Base-by-base conservation (phyloP, 108 stramenopile species). In the Craspedostauros australis region DNA sequence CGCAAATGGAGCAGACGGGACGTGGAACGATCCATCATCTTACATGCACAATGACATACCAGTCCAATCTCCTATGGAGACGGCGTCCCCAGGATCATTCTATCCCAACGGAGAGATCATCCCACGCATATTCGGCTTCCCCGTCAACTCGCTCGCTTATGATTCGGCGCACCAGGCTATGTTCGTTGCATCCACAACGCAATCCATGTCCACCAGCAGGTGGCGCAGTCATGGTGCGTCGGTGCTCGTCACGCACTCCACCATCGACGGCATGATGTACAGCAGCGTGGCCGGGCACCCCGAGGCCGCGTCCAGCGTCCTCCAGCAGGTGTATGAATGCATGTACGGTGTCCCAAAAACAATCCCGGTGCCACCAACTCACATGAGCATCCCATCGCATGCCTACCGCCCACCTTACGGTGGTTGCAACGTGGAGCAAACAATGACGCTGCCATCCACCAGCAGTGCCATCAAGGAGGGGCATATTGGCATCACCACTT, bases 281-380 rank as follows among this genome's bases (percentile, higher is more conserved):
- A 71, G 73, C 3, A 72, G 78, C 1, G 81, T 81, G 37, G 80
- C 75, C n/a, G 87, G 77, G 8, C 87, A 88, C 62, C 82, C 87
- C 8, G 78, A 88, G 34, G 87, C 74, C 5, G 53, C 77, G 5
- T 5, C 44, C 0, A 40, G 36, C 7, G 70, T 60, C 9, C 50
- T 84, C n/a, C 52, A 72, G 23, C 12, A 37, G 12, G 43, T 88
- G 9, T 79, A 82, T 50, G 45, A 54, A 39, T 56, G 39, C 19
- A 54, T 85, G 19, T 84, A 62, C 58, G 80, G 76, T 6, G 62
- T 77, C 38, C 43, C 64, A 22, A 60, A 39, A 33, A 34, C 11
- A 6, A 19, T 21, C 9, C 50, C 37, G 45, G 39, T 54, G 33
- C 22, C 27, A 32, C 19, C 36, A 26, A 56, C 53, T 47, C 27